A percentile compares a stretch with the other conserved stretches of the same genome.
These are phyloP conservation scores for Epichloe amarillans DNA, from an alignment of 2,329 filamentous ascomycete species.

Conservation along the genomic window DNA sequence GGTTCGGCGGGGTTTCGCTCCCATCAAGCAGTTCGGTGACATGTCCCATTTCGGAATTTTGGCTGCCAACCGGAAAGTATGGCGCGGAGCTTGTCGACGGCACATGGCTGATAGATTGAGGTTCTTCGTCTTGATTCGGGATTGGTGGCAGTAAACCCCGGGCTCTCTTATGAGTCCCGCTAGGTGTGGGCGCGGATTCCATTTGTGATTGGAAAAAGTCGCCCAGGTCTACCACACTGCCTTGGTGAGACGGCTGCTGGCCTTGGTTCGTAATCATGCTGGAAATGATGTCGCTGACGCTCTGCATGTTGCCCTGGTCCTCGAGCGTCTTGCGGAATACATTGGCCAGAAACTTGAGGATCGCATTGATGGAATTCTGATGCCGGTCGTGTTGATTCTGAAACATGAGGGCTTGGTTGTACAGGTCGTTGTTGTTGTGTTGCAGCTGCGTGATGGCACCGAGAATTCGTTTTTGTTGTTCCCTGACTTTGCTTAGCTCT, in stretches of 20 bases:
- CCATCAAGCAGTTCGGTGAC: slow-evolving; percentile 49
- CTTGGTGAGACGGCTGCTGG: slow-evolving; percentile 31
- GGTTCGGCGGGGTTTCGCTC: slow-evolving; percentile 34
- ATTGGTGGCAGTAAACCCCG: slow-evolving; percentile 43
- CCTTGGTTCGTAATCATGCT: slow-evolving; percentile 52
- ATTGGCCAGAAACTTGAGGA: slow-evolving; percentile 89
- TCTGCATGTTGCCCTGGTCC: slow-evolving; percentile 54
- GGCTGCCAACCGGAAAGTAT: slow-evolving; percentile 15
- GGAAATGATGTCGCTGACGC: slow-evolving; percentile 73
- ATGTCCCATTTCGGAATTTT: slow-evolving; percentile 35
- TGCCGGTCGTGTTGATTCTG: slow-evolving; percentile 91
- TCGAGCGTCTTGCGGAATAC: slow-evolving; percentile 92
- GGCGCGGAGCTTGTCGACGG: slow-evolving; percentile 16
- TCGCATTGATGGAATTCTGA: slow-evolving; percentile 98
- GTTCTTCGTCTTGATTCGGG: slow-evolving; percentile 23
- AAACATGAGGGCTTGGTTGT: slow-evolving; percentile 76
- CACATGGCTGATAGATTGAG: slow-evolving; percentile 15
- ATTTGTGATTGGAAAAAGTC: slow-evolving; percentile 40
- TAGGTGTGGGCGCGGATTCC: slow-evolving; percentile 23
- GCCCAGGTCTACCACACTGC: slow-evolving; percentile 47
- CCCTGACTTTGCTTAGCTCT: slow-evolving; percentile 69
- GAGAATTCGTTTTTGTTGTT: slow-evolving; percentile 75
- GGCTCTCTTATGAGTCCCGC: slow-evolving; percentile 34
- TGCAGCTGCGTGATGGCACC: slow-evolving; percentile 68
- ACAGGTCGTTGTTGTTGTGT: slow-evolving; percentile 76